Percentiles rank a stretch among this genome's conserved stretches.
Conservation (phyloP, 139 green algal genomes). For the Pycnococcus provasolii region DNA sequence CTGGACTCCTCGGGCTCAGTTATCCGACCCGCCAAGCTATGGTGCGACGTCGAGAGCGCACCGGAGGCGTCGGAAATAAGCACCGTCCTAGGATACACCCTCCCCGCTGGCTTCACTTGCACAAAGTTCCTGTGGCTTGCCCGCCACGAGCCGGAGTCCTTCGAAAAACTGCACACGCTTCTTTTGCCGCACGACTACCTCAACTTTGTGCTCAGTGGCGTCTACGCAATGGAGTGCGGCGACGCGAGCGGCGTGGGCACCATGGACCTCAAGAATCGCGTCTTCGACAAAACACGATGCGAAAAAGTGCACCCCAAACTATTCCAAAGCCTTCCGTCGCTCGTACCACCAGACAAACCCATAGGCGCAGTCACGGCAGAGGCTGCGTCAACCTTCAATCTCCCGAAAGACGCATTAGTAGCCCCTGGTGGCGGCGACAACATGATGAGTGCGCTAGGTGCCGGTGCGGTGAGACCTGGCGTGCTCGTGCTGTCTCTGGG, state of each 20-base stretch:
- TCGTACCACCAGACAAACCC: neutral
- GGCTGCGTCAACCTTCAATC: neutral
- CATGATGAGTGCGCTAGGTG: conserved; percentile 59
- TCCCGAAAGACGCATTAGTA: too few species aligned
- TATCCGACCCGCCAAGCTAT: conserved; percentile 59
- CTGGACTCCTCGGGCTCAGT: conserved; percentile 44
- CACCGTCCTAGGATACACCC: neutral
- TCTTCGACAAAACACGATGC: neutral
- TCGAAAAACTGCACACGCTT: conserved; percentile 33
- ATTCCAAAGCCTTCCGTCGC: neutral
- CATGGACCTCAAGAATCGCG: conserved; percentile 25
- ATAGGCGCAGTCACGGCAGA: neutral
- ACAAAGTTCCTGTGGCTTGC: conserved; percentile 76
- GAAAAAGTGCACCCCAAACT: neutral
- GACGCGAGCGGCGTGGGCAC: conserved; percentile 65
- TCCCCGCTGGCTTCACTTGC: conserved; percentile 50
- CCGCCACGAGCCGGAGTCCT: conserved; percentile 20
- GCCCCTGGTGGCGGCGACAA: conserved; percentile 68
- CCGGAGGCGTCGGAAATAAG: conserved; percentile 51
- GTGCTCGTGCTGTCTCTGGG: conserved; percentile 44
- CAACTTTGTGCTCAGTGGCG: conserved; percentile 40
- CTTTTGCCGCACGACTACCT: conserved; percentile 75
- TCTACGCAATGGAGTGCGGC: conserved; percentile 27
- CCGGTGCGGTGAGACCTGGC: conserved; percentile 35
- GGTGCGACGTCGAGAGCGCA: conserved; percentile 71